Conservation (phyloP, 331 rosid species). For the Rhamnella rubrinervis region DNA sequence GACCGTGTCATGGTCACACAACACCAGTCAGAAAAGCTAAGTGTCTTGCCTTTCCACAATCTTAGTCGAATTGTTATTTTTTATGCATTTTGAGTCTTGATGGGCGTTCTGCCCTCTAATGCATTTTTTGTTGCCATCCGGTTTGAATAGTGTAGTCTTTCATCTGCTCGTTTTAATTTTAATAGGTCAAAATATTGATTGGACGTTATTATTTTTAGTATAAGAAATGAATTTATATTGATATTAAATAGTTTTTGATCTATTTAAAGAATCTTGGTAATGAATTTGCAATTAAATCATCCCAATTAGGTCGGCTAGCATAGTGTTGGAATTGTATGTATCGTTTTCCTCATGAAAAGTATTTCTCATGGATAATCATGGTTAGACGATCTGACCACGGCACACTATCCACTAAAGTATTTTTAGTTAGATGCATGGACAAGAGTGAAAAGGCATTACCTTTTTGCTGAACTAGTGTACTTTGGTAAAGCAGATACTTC, state of each 20-base stretch:
- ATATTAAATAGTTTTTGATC: slow-evolving; percentile 4
- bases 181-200: background rate
- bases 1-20: background rate
- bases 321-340: slow-evolving; percentile 12
- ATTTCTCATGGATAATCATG: background rate
- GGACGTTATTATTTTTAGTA: no score
- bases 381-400: background rate
- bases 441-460: background rate
- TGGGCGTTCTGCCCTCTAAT: slow-evolving; percentile 11
- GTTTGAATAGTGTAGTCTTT: slow-evolving; percentile 4
- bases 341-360: background rate
- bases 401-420: background rate
- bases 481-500: background rate
- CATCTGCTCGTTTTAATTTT: slow-evolving; percentile 1
- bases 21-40: background rate
- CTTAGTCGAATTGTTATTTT: background rate
- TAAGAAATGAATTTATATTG: background rate
- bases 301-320: slow-evolving; percentile 10
- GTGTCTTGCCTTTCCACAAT: background rate
- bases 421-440: slow-evolving; percentile 10
- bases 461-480: background rate
- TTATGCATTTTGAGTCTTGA: background rate
- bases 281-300: slow-evolving; percentile 11
- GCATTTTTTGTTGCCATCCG: slow-evolving; percentile 3
- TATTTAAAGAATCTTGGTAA: slow-evolving; percentile 14